Evolutionary conservation across 805 yeast genomes (phyloP).

Genomic region (Teunomyces funiuensis): DNA sequence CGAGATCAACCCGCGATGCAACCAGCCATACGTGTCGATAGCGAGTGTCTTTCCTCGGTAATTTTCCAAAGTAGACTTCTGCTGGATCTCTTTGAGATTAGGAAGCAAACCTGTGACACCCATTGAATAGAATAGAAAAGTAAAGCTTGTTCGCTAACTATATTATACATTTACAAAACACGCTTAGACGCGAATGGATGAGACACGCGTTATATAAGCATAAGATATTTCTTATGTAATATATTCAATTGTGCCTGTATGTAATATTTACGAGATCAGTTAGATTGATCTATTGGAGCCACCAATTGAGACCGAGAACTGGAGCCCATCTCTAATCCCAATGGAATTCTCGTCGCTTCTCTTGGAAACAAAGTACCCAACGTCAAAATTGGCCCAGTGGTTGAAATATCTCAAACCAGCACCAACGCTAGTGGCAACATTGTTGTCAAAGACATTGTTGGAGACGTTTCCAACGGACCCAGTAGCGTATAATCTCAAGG

Average conservation of each 20-base stretch:
- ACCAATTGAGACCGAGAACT: slow-evolving; percentile 39
- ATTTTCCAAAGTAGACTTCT: slow-evolving; percentile 52
- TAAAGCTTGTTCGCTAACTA: too few species aligned
- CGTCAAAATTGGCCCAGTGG: slow-evolving; percentile 41
- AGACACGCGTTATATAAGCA: slow-evolving; percentile 1
- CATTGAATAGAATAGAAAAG: too few species aligned
- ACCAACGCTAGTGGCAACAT: slow-evolving; percentile 29
- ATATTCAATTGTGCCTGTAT: neutral
- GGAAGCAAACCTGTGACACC: slow-evolving; percentile 84
- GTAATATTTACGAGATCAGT: neutral
- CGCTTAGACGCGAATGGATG: slow-evolving; percentile 2
- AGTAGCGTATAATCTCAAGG: slow-evolving; percentile 56
- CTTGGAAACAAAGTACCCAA: slow-evolving; percentile 37
- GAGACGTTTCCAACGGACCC: slow-evolving; percentile 63
- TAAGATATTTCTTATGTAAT: neutral
- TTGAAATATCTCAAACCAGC: slow-evolving; percentile 39
- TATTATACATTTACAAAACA: neutral
- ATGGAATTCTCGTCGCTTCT: slow-evolving; percentile 17
- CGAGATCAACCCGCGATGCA: slow-evolving; percentile 79
- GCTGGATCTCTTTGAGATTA: slow-evolving; percentile 73
- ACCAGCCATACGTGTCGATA: slow-evolving; percentile 96
- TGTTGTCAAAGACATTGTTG: slow-evolving; percentile 24
- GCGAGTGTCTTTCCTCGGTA: slow-evolving; percentile 79
- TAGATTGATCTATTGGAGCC: slow-evolving; percentile 27
- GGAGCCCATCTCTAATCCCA: slow-evolving; percentile 41